Base-by-base conservation (phyloP, 2,329 filamentous ascomycete genomes). In the Fusarium metavorans region DNA sequence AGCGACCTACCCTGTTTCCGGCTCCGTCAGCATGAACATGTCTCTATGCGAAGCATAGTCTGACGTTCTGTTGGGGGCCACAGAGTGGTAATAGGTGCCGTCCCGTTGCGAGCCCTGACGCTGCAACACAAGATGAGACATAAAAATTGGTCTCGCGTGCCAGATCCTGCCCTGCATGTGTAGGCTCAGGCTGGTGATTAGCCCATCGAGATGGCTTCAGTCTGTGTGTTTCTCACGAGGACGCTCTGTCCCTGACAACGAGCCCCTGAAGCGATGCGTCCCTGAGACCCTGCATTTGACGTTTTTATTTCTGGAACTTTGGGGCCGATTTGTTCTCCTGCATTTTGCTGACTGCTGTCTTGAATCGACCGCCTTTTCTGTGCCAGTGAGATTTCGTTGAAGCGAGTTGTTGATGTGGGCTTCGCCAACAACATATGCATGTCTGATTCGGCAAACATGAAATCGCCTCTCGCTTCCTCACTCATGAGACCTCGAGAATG, bases 221-320 rank as follows among this genome's bases (percentile, higher is more conserved):
- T 70, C 16, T 61, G 59, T 62, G 32, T 64, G 61, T 59, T 59
- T 66, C 67, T 68, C 68, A 67, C 66, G 58, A 74, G 65, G 67
- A 56, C 52, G 62, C 41, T 64, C 23, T 39, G 65, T 69, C 48
- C 71, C 64, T 72, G 62, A 52, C 62, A 62, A 70, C 41, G 35
- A 61, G 68, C 68, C 52, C 35, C 27, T 43, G 23, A 25, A 27
- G 59, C 20, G 35, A 45, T 18, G 35, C 59, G 59, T 65, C 67
- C 63, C 74, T 66, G 66, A 66, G 72, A 58, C 72, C 75, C 72
- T 78, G 74, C 72, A 69, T 77, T 45, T 70, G 45, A 54, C 64
- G 27, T 60, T 57, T 67, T 57, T 57, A 27, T 63, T 69, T 68
- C 62, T 64, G 50, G 64, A 58, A 64, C 57, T 30, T 50, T 70